Evolutionary conservation across 495 filamentous ascomycete genomes (phyloP).

Genomic region (Penicillium ochrochloron): DNA sequence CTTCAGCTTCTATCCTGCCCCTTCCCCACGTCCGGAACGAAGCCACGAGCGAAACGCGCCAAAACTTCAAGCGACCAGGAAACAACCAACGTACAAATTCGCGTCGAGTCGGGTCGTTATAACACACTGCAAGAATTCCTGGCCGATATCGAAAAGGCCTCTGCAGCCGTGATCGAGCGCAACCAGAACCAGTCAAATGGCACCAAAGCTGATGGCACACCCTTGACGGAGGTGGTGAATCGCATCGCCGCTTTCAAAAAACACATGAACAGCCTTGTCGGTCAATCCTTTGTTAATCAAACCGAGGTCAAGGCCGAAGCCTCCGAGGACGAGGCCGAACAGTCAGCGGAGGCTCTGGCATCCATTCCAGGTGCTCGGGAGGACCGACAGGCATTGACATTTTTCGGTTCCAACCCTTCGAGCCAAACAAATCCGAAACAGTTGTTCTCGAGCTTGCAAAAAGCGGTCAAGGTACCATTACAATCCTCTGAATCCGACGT

Average conservation of each 20-base stretch:
- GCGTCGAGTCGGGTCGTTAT: constrained; percentile 49
- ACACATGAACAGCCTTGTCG: constrained; percentile 53
- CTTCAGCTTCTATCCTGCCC: constrained; percentile 49
- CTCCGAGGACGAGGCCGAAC: constrained; percentile 44
- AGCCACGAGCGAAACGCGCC: constrained; percentile 54
- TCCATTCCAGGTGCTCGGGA: constrained; percentile 39
- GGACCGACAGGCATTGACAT: constrained; percentile 67
- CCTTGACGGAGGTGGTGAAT: constrained; percentile 46
- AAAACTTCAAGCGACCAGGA: constrained; percentile 50
- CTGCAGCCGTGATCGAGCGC: constrained; percentile 48
- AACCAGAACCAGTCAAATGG: constrained; percentile 44
- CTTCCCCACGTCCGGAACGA: constrained; percentile 45
- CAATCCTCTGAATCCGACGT: constrained; percentile 43
- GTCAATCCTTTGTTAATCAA: constrained; percentile 43
- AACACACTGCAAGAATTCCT: constrained; percentile 53
- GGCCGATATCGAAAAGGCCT: constrained; percentile 56
- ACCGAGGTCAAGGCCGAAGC: constrained; percentile 47
- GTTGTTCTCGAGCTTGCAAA: constrained; percentile 81
- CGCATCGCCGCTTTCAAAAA: constrained; percentile 54
- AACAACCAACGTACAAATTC: constrained; percentile 42
- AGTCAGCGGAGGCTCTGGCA: constrained; percentile 29
- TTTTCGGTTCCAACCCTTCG: constrained; percentile 49
- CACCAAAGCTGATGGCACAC: constrained; percentile 36
- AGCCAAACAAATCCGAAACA: constrained; percentile 73
- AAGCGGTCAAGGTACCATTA: constrained; percentile 45